Percentiles rank a stretch among this genome's conserved stretches.
Conservation (phyloP, 1,284 basidiomycete species). For the Limonomyces culmigenus region DNA sequence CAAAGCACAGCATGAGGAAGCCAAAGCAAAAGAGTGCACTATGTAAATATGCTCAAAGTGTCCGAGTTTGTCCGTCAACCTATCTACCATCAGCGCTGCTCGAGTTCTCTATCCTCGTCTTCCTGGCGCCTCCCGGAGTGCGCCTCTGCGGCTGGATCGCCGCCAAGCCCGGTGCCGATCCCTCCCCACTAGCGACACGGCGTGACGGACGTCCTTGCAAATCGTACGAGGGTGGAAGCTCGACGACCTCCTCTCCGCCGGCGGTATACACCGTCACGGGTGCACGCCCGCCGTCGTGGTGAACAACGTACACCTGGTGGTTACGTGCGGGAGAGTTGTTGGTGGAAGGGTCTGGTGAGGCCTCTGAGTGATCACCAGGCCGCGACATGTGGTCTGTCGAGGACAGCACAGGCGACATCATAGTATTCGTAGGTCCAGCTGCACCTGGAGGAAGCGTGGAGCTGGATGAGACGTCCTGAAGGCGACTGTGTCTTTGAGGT, state of each 20-base stretch:
- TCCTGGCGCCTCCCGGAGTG: too few species aligned
- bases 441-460: slow-evolving; percentile 29
- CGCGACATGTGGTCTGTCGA: neutral
- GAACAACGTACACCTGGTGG: slow-evolving; percentile 33
- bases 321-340: slow-evolving; percentile 1
- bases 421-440: slow-evolving; percentile 9
- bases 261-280: slow-evolving; percentile 40
- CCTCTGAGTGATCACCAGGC: neutral
- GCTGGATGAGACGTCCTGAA: slow-evolving; percentile 11
- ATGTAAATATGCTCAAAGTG: too few species aligned
- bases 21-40: too few species aligned
- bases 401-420: slow-evolving; percentile 1
- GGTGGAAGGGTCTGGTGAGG: neutral
- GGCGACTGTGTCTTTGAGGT: too few species aligned
- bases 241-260: slow-evolving; percentile 35
- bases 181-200: too few species aligned
- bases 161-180: too few species aligned
- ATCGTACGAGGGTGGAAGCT: slow-evolving; percentile 34
- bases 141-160: too few species aligned
- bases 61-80: too few species aligned
- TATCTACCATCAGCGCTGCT: too few species aligned
- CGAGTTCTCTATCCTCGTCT: too few species aligned
- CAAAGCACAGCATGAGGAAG: too few species aligned
- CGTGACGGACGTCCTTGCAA: too few species aligned
- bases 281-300: slow-evolving; percentile 34